Base-by-base conservation (phyloP, 2,329 filamentous ascomycete species). In the Claviceps sorghi region DNA sequence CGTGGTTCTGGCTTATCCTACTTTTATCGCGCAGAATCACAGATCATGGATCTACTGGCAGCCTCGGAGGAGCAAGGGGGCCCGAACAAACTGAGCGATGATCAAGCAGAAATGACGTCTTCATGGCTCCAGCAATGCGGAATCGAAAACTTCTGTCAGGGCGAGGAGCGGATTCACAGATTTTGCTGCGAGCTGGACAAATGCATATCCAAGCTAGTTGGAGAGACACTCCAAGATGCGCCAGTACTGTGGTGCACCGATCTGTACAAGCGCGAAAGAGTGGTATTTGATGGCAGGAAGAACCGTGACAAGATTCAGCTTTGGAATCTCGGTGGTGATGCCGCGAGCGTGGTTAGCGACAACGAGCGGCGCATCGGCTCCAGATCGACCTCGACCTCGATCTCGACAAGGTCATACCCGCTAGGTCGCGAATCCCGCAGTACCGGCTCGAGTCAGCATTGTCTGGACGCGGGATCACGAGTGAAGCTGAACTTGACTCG, bases 231-330 rank as follows among this genome's bases (percentile, higher is more conserved):
- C 56, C 75, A 86, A 55, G 87, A 95, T 40, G 87, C 86, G 0
- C 89, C 91, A 0, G 87, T 95, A 0, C 72, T 97, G 2, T 96
- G 89, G 89, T 89, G 89, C 0, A 96, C 89, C 62, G 86, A 94
- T 53, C 74, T 98, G 0, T 97, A 88, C 64, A 79, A 83, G 54
- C 79, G 86, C 22, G 90, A 96, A 60, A 83, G 85, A 55, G 74
- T 78, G 43, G 69, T 77, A 51, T 77, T 82, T 52, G 79, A 80
- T 49, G 68, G 70, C 2, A 64, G 66, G 49, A 64, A 63, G 11
- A 59, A 65, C 0, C 68, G 72, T 29, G 76, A 78, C 40, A 67
- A 70, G 38, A 72, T 78, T 32, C 69, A 70, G 34, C 65, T 67
- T 1, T 77, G 72, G 67, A 59, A 58, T 5, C 58, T 58, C 7